Percentiles rank a stretch among this genome's conserved stretches.
Conservation (phyloP, 306 rosid species). For the Pyrus bretschneideri region DNA sequence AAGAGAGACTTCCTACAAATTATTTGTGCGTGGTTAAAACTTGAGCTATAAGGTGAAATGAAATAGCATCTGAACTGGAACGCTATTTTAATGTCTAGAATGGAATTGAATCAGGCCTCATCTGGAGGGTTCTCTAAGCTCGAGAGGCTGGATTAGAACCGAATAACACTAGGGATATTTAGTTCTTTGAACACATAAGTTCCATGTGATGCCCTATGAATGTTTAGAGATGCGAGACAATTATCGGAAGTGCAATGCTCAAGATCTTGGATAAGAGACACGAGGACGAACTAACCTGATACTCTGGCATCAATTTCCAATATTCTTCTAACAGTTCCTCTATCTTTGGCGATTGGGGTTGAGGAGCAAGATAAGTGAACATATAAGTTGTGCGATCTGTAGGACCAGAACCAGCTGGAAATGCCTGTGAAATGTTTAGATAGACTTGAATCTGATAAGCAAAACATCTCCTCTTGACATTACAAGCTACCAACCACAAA, state of each 20-base stretch:
- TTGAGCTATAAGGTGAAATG: not conserved
- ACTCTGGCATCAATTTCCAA: conserved; percentile 86
- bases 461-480: not conserved
- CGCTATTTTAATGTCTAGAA: not conserved
- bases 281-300: conserved; percentile 53
- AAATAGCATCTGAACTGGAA: not conserved
- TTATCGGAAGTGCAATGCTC: not conserved
- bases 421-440: conserved; percentile 61
- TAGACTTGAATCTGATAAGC: conserved; percentile 4
- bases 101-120: not conserved
- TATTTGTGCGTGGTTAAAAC: not conserved
- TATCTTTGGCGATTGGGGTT: conserved; percentile 67
- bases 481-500: not conserved
- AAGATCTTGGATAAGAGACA: not conserved
- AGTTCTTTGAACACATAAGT: too few relatives aligned
- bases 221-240: too few relatives aligned
- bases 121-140: too few relatives aligned
- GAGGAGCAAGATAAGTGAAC: conserved; percentile 90
- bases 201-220: too few relatives aligned
- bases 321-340: conserved; percentile 80
- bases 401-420: conserved; percentile 94
- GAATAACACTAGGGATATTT: too few relatives aligned
- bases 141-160: too few relatives aligned
- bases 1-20: conserved; percentile 69
- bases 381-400: conserved; percentile 82